Base-by-base conservation (phyloP, 2,329 filamentous ascomycete species). In the Penicillium fuscoglaucum region DNA sequence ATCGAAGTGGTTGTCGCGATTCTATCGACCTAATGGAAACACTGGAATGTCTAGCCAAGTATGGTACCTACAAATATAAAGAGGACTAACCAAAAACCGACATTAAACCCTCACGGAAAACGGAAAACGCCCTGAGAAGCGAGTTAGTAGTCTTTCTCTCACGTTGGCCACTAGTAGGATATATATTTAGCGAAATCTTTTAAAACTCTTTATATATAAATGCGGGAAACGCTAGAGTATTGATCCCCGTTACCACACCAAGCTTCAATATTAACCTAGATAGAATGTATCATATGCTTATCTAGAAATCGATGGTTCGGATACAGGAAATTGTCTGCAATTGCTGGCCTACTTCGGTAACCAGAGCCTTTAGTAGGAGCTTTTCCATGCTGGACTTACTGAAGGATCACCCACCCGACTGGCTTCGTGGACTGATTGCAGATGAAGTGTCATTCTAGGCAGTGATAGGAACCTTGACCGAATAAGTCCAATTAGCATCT, bases 341-440 rank as follows among this genome's bases (percentile, higher is more conserved):
- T 17, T 17, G 24, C 10, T 28, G 6, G 13, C 4, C 6, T 21
- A 17, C 8, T 12, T 60, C 12, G 47, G 28, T 39, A 59, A 50
- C 47, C 9, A 61, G 24, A 49, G 28, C 2, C 33, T 58, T 41
- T 52, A 35, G 51, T 45, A 53, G 5, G 41, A 45, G 35, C 47
- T 46, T 45, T 61, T 61, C 13, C 15, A 28, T 55, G 47, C 6
- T 6, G 46, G 47, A 29, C 24, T 49, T 39, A 47, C n/a, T 6
- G 40, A 55, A 31, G 51, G 12, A 47, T 55, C 46, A 24, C 51
- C 40, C 7, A 24, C 51, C 40, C 7, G 21, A 46, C 29, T 55
- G 51, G 50, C 47, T 61, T 49, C 47, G 29, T 52, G 29, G 49
- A 58, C 29, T 55, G 21, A 5, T 55, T 2, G 13, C 10, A 49